Evolutionary conservation across 2,329 filamentous ascomycete species (phyloP).

Genomic region (Phialophora verrucosa): DNA sequence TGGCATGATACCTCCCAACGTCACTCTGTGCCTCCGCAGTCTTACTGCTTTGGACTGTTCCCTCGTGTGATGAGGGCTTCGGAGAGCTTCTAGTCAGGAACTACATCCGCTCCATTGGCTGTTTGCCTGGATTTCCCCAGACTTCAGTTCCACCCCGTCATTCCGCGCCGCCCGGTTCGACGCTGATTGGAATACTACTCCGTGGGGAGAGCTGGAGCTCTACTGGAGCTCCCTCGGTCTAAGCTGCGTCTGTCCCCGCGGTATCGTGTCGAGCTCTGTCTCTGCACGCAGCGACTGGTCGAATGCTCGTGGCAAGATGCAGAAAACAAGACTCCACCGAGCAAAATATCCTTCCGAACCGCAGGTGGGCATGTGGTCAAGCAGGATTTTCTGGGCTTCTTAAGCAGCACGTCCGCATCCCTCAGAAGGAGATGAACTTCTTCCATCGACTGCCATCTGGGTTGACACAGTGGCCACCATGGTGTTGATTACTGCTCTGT

Average conservation of each 20-base stretch:
- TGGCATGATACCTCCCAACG: conserved; percentile 19
- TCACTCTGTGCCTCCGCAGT: conserved; percentile 19
- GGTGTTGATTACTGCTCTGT: conserved; percentile 12
- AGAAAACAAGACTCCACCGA: neutral
- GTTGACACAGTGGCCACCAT: neutral
- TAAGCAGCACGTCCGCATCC: conserved; percentile 7
- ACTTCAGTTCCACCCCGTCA: conserved; percentile 10
- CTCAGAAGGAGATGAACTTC: neutral
- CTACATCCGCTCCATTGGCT: conserved; percentile 10
- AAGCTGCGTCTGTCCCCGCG: neutral
- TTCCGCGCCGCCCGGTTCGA: conserved; percentile 12
- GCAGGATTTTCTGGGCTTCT: conserved; percentile 9
- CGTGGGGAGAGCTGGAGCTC: conserved; percentile 17
- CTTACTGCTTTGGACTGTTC: conserved; percentile 14
- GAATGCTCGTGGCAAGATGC: neutral
- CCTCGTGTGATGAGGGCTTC: conserved; percentile 1
- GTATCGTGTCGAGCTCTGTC: conserved; percentile 2
- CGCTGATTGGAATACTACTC: conserved; percentile 3
- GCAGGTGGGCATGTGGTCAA: conserved; percentile 14
- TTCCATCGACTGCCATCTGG: conserved; percentile 1
- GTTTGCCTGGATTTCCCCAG: neutral
- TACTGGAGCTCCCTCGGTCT: conserved; percentile 4
- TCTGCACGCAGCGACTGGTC: conserved; percentile 11
- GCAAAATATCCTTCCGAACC: neutral
- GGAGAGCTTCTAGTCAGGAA: conserved; percentile 19